Base-by-base conservation (phyloP, 768 basidiomycete species). In the Mycena galopus region DNA sequence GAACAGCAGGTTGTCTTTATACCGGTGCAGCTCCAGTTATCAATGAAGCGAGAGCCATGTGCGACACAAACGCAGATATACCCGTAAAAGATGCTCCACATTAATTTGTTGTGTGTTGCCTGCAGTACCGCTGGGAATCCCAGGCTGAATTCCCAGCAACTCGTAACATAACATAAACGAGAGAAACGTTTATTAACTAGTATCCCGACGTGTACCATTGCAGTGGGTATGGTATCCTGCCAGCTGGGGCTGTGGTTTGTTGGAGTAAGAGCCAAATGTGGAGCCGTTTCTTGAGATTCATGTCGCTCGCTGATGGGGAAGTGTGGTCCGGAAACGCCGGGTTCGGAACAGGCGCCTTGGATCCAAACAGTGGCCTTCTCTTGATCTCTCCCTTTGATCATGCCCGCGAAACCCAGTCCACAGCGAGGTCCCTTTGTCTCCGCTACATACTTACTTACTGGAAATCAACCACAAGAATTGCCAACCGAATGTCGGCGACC, bases 41-140 rank as follows among this genome's bases (percentile, higher is more conserved):
- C 25, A 25, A 51, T 44, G 42, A 21, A 50, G n/a, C 47, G 47
- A 23, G 50, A 25, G 25, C 50, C 50, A 51, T 51, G 50, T 51
- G 50, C 50, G 50, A 25, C 50, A 47, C 21, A 47, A 47, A 47
- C 50, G 47, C 47, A 23, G n/a, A 47, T 17, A 51, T 51, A 14
- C 50, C 19, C 50, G 44, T n/a, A 51, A 51, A 51, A 51, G 50
- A 51, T 51, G 50, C 50, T 51, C 50, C 50, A 51, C 50, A 51
- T 39, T 39, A 23, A 27, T 21, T 14, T 14, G 50, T 25, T 51
- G 50, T 51, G 23, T 51, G 50, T 51, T 51, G 50, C 50, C 50
- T 51, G 50, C 23, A 51, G 50, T 10, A 12, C 50, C 44, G 8
- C 19, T 10, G 4, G 23, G n/a, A n/a, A n/a, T n/a, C n/a, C n/a